phyloP scores from a whole-genome alignment of 164 flowering plant genomes.

The Dillenia turbinata region DNA sequence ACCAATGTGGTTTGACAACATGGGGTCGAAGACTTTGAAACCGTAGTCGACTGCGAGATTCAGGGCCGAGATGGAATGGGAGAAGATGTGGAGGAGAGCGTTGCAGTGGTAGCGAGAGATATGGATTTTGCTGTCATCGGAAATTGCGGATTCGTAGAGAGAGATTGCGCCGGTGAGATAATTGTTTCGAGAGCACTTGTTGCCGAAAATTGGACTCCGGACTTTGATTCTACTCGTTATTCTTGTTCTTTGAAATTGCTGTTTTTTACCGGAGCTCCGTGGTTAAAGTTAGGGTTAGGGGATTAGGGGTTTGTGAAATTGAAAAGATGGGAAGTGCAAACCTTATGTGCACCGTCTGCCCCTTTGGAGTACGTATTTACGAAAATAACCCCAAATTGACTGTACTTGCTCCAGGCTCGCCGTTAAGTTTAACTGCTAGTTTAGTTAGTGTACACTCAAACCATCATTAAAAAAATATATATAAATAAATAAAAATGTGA shows the following conservation, averaged over 20 bases:
- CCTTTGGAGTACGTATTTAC: too few species aligned
- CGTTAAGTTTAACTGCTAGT: too few species aligned
- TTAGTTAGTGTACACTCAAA: too few species aligned
- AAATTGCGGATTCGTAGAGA: slow-evolving; percentile 50
- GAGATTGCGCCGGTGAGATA: slow-evolving; percentile 57
- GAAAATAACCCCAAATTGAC: too few species aligned
- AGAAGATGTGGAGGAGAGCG: slow-evolving; percentile 68
- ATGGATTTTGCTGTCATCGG: slow-evolving; percentile 24
- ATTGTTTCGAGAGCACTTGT: slow-evolving; percentile 55
- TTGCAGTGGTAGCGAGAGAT: slow-evolving; percentile 56
- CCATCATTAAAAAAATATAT: too few species aligned
- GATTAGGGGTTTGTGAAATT: too few species aligned
- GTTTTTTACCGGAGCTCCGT: too few species aligned
- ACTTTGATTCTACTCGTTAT: slow-evolving; percentile 24
- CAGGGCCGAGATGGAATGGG: slow-evolving; percentile 29
- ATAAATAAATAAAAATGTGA: too few species aligned
- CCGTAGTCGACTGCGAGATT: slow-evolving; percentile 44
- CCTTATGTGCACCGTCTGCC: too few species aligned
- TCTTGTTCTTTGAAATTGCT: neutral
- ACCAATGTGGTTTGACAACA: slow-evolving; percentile 32
- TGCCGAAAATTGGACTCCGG: slow-evolving; percentile 45
- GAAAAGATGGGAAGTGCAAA: too few species aligned
- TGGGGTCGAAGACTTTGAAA: slow-evolving; percentile 46
- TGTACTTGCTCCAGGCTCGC: too few species aligned
- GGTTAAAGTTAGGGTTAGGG: too few species aligned